These are phyloP conservation scores for Vanderwaltozyma verrucispora DNA, from an alignment of 805 yeast species.

Conservation along the genomic window DNA sequence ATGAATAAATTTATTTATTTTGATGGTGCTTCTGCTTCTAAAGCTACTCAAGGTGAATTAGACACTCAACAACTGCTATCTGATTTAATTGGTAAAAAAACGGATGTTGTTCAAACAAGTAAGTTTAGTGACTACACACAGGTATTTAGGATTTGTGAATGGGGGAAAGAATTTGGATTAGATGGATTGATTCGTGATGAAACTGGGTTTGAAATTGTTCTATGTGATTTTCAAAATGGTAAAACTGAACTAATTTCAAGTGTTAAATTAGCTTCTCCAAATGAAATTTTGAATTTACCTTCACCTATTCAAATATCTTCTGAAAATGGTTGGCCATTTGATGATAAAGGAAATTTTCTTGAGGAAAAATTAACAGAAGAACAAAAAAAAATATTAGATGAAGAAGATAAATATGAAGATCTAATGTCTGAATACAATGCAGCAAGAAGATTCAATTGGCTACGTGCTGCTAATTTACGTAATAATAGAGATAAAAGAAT, in stretches of 20 bases:
- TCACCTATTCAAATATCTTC: slow-evolving; percentile 14
- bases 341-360: slow-evolving; percentile 11
- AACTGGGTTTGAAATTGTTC: slow-evolving; percentile 46
- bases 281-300: slow-evolving; percentile 33
- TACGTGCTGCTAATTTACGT: slow-evolving; percentile 35
- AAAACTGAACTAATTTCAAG: slow-evolving; percentile 38
- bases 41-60: slow-evolving; percentile 46
- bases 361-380: slow-evolving; percentile 14
- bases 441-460: slow-evolving; percentile 35
- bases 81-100: slow-evolving; percentile 13
- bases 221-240: slow-evolving; percentile 44
- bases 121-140: slow-evolving; percentile 17
- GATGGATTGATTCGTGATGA: slow-evolving; percentile 52
- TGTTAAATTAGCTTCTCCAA: slow-evolving; percentile 30
- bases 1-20: slow-evolving; percentile 39
- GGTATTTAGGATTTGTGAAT: slow-evolving; percentile 42
- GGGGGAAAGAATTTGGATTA: slow-evolving; percentile 44
- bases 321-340: slow-evolving; percentile 24
- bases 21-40: slow-evolving; percentile 61
- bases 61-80: slow-evolving; percentile 42
- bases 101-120: slow-evolving; percentile 6
- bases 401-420: slow-evolving; percentile 17
- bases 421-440: slow-evolving; percentile 16
- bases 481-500: slow-evolving; percentile 41
- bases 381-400: slow-evolving; percentile 14